A percentile compares a stretch with the other conserved stretches of the same genome.
Conservation (phyloP, 441 rosid genomes). For the Erodium chrysanthum region DNA sequence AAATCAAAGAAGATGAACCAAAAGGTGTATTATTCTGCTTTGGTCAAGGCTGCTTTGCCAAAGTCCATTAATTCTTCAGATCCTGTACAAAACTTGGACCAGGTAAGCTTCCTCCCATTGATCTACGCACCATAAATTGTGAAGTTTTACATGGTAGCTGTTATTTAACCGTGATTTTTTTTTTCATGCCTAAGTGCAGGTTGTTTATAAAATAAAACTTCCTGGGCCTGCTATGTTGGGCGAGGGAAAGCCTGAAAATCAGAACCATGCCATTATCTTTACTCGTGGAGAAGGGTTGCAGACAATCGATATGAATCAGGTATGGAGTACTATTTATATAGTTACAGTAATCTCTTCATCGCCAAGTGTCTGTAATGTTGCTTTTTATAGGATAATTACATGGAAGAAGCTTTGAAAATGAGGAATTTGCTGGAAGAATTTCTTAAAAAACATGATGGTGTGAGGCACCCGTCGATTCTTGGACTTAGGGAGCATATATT, state of each 20-base stretch:
- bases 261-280: constrained; percentile 96
- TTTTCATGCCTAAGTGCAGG: constrained; percentile 38
- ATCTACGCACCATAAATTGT: not conserved
- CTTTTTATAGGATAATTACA: constrained; percentile 75
- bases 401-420: constrained; percentile 99
- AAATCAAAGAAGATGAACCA: constrained; percentile 53
- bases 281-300: constrained; percentile 99
- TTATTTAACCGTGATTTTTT: too few relatives aligned
- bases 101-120: constrained; percentile 39
- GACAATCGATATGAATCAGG: constrained; percentile 99
- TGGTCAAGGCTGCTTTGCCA: constrained; percentile 79
- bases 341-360: constrained; percentile 4
- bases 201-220: constrained; percentile 83
- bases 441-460: constrained; percentile 90
- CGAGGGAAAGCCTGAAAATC: constrained; percentile 99
- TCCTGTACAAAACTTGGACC: constrained; percentile 79
- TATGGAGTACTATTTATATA: constrained; percentile 7
- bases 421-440: constrained; percentile 94
- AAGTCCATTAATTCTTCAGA: constrained; percentile 69
- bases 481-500: constrained; percentile 99
- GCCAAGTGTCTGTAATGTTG: constrained; percentile 7
- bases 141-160: too few relatives aligned
- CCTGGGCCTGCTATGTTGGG: constrained; percentile 98
- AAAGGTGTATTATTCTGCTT: constrained; percentile 76
- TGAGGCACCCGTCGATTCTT: constrained; percentile 80